These are phyloP conservation scores for Bisporella sp. DNA, from an alignment of 2,329 filamentous ascomycete species.

Conservation along the genomic window DNA sequence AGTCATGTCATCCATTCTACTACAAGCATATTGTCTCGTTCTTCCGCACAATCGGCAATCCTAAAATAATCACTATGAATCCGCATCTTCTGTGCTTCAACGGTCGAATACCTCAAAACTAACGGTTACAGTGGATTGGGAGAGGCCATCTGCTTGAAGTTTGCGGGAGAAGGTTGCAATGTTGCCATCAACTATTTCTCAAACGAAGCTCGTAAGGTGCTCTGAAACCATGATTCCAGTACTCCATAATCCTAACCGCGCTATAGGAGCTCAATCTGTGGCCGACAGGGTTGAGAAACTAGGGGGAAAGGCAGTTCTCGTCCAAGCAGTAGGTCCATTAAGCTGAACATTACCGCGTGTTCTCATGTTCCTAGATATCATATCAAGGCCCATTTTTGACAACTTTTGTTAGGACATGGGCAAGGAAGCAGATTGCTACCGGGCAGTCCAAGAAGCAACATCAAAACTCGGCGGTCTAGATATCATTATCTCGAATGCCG, in stretches of 20 bases:
- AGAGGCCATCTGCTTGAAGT: constrained; percentile 51
- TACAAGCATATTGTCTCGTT: too few species aligned
- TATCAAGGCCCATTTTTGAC: too few species aligned
- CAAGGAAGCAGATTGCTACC: constrained; percentile 43
- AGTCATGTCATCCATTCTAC: too few species aligned
- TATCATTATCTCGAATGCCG: constrained; percentile 58
- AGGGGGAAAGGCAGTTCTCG: constrained; percentile 43
- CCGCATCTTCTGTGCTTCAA: too few species aligned
- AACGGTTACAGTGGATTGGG: constrained; percentile 48
- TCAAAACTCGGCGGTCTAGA: constrained; percentile 54
- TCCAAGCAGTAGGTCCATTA: constrained; percentile 45
- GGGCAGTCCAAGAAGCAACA: constrained; percentile 46
- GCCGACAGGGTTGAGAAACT: constrained; percentile 42
- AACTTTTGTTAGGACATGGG: constrained; percentile 45
- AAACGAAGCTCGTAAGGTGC: constrained; percentile 33
- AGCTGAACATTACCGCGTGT: background rate
- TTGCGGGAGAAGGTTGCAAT: constrained; percentile 56
- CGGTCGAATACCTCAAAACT: too few species aligned
- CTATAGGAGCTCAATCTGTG: constrained; percentile 42
- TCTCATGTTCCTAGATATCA: too few species aligned
- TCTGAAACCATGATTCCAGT: background rate
- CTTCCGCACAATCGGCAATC: too few species aligned
- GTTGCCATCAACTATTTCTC: constrained; percentile 60
- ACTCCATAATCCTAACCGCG: background rate
- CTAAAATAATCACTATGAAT: too few species aligned